phyloP scores from a whole-genome alignment of 208 protist species.

The Leishmania gerbilli region DNA sequence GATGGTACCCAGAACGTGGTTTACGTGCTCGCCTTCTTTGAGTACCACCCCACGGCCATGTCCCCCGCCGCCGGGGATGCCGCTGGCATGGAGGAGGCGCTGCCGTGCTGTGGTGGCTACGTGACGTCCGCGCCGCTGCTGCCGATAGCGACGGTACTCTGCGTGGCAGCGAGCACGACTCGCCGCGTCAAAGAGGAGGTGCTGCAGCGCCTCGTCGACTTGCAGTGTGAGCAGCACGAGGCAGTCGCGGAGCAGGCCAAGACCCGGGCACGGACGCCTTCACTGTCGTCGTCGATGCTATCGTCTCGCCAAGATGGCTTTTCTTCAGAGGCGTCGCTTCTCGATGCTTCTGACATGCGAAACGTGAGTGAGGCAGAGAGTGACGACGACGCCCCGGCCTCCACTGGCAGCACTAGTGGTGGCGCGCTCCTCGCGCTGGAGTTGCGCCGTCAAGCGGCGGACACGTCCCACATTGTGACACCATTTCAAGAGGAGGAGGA shows the following conservation, averaged over 20 bases:
- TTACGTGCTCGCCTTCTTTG: slow-evolving; percentile 82
- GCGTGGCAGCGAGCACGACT: slow-evolving; percentile 42
- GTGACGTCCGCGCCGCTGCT: slow-evolving; percentile 69
- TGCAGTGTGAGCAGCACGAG: slow-evolving; percentile 75
- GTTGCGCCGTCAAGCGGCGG: slow-evolving; percentile 33
- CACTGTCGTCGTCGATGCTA: background rate
- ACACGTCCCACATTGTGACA: slow-evolving; percentile 28
- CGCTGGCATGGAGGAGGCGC: slow-evolving; percentile 21
- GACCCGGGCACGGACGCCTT: background rate
- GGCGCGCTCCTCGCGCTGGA: slow-evolving; percentile 28
- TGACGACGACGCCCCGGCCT: background rate
- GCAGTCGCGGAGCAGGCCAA: slow-evolving; percentile 24
- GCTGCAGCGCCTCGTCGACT: slow-evolving; percentile 70
- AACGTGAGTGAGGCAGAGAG: background rate
- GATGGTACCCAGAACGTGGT: slow-evolving; percentile 35
- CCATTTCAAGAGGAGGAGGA: slow-evolving; percentile 33
- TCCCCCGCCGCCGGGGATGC: background rate
- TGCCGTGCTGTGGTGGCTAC: slow-evolving; percentile 71
- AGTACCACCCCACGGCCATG: slow-evolving; percentile 51
- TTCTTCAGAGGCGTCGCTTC: background rate
- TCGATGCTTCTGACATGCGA: slow-evolving; percentile 21
- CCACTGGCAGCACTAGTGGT: background rate
- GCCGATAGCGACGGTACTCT: slow-evolving; percentile 79
- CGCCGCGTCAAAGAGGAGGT: slow-evolving; percentile 64
- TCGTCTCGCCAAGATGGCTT: background rate